Base-by-base conservation (phyloP, 306 rosid genomes). In the Cicer cuneatum region DNA sequence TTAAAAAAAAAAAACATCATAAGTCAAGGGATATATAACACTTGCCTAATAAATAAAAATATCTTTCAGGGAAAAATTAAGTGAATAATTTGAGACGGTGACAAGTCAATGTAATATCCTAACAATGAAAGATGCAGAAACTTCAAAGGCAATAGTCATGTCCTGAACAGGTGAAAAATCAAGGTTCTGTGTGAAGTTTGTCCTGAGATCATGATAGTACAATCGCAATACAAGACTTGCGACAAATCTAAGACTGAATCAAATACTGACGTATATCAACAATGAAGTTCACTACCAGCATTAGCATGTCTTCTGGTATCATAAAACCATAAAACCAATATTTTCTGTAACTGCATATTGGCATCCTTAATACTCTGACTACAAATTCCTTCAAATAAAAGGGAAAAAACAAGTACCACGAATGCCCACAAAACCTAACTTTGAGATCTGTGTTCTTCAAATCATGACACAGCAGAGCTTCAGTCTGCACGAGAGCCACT, bases 391-490 rank as follows among this genome's bases (percentile, higher is more conserved):
- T 68, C 73, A 71, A 70, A 59, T 60, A 67, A 82, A 62, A 29
- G 74, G 43, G 57, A 54, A 57, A 79, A 59, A 82, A 78, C 80
- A 62, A 85, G 79, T 69, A 80, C 83, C 83, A 81, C 68, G 79
- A 81, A 79, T 83, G 82, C 80, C 82, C 89, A 68, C 79, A 81
- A 69, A 69, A 68, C 84, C 90, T 83, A 80, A 46, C 51, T 72
- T 75, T 69, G 71, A 61, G 66, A 69, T 66, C 67, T 68, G 69
- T 71, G 43, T 74, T 72, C 80, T 80, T 79, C 69, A 65, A 71
- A 67, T 42, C 68, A 35, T 38, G 83, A 59, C 64, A 71, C 56
- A 41, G 56, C 47, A 39, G 38, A 52, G 76, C 85, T 73, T 89
- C 83, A 89, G 62, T 85, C 89, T 37, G 82, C 83, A n/a, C 84